Percentiles rank a stretch among this genome's conserved stretches.
Conservation (phyloP, 2,329 filamentous ascomycete species). For the Coniochaeta hoffmannii region DNA sequence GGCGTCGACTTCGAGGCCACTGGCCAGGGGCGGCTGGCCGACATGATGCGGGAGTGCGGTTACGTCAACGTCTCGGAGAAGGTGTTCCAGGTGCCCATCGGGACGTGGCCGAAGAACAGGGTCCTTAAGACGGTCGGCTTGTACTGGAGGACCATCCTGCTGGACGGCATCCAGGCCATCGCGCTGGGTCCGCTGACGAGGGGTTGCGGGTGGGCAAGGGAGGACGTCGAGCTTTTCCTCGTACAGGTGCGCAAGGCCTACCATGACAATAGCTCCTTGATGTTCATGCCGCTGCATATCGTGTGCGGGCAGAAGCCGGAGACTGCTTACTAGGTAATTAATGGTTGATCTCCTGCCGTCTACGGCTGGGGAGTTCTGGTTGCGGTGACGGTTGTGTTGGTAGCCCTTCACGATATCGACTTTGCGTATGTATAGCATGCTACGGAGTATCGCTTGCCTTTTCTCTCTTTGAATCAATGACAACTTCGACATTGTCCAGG, state of each 20-base stretch:
- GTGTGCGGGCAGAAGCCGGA: conserved; percentile 46
- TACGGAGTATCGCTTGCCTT: not conserved
- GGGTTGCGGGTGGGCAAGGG: conserved; percentile 26
- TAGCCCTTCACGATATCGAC: not conserved
- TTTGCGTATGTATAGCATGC: not conserved
- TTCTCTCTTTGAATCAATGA: not conserved
- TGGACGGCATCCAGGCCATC: conserved; percentile 33
- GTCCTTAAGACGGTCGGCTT: conserved; percentile 32
- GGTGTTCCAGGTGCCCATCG: conserved; percentile 37
- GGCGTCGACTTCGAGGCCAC: conserved; percentile 31
- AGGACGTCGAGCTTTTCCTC: conserved; percentile 27
- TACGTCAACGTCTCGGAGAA: conserved; percentile 35
- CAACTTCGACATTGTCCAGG: not conserved
- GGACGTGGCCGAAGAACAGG: conserved; percentile 37
- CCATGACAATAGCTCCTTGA: conserved; percentile 26
- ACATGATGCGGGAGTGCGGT: conserved; percentile 29
- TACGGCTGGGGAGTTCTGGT: not conserved
- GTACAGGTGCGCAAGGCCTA: conserved; percentile 27
- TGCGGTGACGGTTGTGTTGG: not conserved
- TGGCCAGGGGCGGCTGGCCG: conserved; percentile 23
- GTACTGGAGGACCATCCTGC: conserved; percentile 34
- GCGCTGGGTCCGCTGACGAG: conserved; percentile 31
- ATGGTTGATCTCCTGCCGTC: not conserved
- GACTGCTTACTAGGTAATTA: not conserved
- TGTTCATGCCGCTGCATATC: conserved; percentile 50